Evolutionary conservation across 2,329 filamentous ascomycete species (phyloP).

Genomic region (Alternaria triticina): DNA sequence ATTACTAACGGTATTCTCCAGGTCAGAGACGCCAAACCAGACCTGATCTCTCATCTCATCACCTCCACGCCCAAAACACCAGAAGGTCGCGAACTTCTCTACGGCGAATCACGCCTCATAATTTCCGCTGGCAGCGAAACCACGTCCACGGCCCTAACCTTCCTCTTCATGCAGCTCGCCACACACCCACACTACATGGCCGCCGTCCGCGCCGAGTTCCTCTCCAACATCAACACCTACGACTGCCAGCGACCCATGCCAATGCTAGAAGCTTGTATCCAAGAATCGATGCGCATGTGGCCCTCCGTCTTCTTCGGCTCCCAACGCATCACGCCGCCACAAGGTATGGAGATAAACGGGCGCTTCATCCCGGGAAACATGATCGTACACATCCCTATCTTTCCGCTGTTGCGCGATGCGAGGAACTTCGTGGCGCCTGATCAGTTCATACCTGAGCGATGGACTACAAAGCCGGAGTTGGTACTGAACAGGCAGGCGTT

Average conservation of each 20-base stretch:
- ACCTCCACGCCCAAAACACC: conserved; percentile 17
- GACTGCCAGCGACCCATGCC: conserved; percentile 17
- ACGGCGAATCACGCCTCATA: conserved; percentile 40
- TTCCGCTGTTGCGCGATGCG: conserved; percentile 23
- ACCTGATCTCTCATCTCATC: conserved; percentile 35
- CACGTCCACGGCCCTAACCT: conserved; percentile 59
- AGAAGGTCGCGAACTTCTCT: conserved; percentile 27
- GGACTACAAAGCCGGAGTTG: conserved; percentile 26
- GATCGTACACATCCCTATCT: conserved; percentile 30
- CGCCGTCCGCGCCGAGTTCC: conserved; percentile 30
- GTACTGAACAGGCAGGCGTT: conserved; percentile 59
- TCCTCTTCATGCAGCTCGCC: conserved; percentile 52
- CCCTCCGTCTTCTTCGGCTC: conserved; percentile 33
- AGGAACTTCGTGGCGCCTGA: conserved; percentile 27
- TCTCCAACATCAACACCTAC: conserved; percentile 8
- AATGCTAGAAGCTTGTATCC: conserved; percentile 31
- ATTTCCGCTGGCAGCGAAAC: conserved; percentile 52
- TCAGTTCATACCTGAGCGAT: conserved; percentile 35
- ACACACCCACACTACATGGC: conserved; percentile 22
- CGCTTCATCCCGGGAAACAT: conserved; percentile 36
- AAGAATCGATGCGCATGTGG: conserved; percentile 37
- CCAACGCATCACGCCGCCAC: conserved; percentile 38
- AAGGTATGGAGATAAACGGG: conserved; percentile 31
- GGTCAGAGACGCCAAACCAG: conserved; percentile 24
- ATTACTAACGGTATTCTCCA: conserved; percentile 2